Evolutionary conservation across 1,139 yeast genomes (phyloP).

Genomic region (Candida buenavistaensis): DNA sequence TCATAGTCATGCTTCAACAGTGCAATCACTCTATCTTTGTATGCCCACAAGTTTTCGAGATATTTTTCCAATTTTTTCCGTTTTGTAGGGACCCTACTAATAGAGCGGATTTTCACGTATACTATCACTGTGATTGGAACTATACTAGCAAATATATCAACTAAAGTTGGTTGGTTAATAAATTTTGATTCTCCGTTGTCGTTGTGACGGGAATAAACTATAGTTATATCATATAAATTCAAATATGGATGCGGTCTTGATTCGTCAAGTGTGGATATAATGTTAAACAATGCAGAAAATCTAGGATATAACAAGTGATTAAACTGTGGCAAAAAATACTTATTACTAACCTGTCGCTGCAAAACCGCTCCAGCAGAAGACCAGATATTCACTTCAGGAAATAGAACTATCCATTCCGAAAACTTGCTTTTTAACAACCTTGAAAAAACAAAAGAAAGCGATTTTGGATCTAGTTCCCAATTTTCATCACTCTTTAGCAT

Average conservation of each 20-base stretch:
- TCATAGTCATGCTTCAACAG: slow-evolving; percentile 12
- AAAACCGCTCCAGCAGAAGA: slow-evolving; percentile 44
- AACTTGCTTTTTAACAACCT: slow-evolving; percentile 25
- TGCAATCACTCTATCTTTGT: slow-evolving; percentile 49
- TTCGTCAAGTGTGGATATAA: slow-evolving; percentile 24
- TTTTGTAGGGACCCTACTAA: slow-evolving; percentile 53
- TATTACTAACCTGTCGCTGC: slow-evolving; percentile 51
- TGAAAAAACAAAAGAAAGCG: slow-evolving; percentile 25
- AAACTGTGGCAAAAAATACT: slow-evolving; percentile 53
- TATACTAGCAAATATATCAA: slow-evolving; percentile 52
- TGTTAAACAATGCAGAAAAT: slow-evolving; percentile 51
- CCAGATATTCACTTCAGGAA: slow-evolving; percentile 75
- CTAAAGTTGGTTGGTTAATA: slow-evolving; percentile 47
- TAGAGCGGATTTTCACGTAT: slow-evolving; percentile 46
- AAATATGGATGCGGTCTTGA: slow-evolving; percentile 24
- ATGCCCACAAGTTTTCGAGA: slow-evolving; percentile 71
- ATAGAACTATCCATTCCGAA: slow-evolving; percentile 58
- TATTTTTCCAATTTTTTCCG: slow-evolving; percentile 62
- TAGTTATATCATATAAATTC: slow-evolving; percentile 53
- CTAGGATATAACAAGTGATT: slow-evolving; percentile 66
- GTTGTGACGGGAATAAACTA: slow-evolving; percentile 37
- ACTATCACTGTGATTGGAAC: slow-evolving; percentile 46
- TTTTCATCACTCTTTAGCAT: slow-evolving; percentile 58
- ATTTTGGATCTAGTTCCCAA: slow-evolving; percentile 52
- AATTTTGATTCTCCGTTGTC: slow-evolving; percentile 10